A percentile compares a stretch with the other conserved stretches of the same genome.
Evolutionary conservation across 495 filamentous ascomycete species (phyloP).

Genomic region (Penicillium goetzii): DNA sequence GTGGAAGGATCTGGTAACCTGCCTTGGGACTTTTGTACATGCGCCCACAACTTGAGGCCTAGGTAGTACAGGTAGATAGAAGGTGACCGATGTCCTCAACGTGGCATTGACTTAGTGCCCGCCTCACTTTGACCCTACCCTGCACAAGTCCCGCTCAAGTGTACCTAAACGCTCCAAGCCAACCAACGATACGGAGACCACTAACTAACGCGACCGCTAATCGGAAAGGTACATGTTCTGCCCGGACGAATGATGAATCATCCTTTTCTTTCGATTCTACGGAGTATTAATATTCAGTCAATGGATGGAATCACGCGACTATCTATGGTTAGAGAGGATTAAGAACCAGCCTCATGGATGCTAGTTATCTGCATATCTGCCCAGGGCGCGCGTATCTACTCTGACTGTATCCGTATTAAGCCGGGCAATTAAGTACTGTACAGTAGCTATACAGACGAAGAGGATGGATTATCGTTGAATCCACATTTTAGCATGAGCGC

Average conservation of each 20-base stretch:
- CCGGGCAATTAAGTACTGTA: neutral
- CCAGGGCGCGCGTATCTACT: conserved; percentile 4
- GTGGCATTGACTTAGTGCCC: conserved; percentile 13
- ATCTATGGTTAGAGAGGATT: neutral
- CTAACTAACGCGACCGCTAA: conserved; percentile 1
- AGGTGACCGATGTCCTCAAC: conserved; percentile 1
- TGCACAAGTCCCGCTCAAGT: neutral
- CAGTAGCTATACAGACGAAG: neutral
- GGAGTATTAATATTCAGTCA: no score
- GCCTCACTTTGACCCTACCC: conserved; percentile 20
- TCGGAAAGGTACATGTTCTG: conserved; percentile 12
- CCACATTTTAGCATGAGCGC: neutral
- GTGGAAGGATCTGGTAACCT: neutral
- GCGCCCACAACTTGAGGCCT: neutral
- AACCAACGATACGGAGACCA: neutral
- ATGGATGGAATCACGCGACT: neutral
- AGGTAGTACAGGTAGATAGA: neutral
- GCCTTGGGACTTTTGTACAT: neutral
- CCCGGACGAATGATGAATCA: conserved; percentile 16
- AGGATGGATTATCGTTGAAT: neutral
- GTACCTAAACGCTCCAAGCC: neutral
- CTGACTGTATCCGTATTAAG: conserved; percentile 3
- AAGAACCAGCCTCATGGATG: neutral
- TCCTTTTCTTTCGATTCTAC: neutral
- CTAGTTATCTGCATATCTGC: conserved; percentile 9